A percentile compares a stretch with the other conserved stretches of the same genome.
phyloP scores from a whole-genome alignment of 306 rosid species.

The Castanospermum australe region DNA sequence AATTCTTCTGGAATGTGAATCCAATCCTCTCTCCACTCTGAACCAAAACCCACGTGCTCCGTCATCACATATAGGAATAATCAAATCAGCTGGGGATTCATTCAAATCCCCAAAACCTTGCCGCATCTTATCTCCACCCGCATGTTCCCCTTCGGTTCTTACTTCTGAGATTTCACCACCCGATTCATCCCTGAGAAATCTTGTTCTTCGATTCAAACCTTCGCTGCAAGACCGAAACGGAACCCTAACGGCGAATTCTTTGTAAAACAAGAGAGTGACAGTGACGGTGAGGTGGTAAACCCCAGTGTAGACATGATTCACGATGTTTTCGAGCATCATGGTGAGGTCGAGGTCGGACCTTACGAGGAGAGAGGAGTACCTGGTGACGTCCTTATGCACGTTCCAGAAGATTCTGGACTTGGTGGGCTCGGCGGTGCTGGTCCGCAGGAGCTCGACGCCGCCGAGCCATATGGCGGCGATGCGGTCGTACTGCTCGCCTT shows the following conservation, averaged over 20 bases:
- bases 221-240: slow-evolving; percentile 18
- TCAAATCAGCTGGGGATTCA: slow-evolving; percentile 68
- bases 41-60: slow-evolving; percentile 77
- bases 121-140: neutral
- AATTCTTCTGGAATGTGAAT: slow-evolving; percentile 28
- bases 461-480: slow-evolving; percentile 76
- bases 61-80: slow-evolving; percentile 62
- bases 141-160: neutral
- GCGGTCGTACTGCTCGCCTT: slow-evolving; percentile 82
- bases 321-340: slow-evolving; percentile 77
- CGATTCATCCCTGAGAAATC: slow-evolving; percentile 26
- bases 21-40: slow-evolving; percentile 48
- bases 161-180: neutral
- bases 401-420: slow-evolving; percentile 62
- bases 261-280: slow-evolving; percentile 48
- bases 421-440: slow-evolving; percentile 80
- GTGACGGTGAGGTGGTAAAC: slow-evolving; percentile 60
- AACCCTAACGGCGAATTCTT: neutral
- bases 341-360: slow-evolving; percentile 47
- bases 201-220: neutral
- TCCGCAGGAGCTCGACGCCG: slow-evolving; percentile 76
- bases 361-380: slow-evolving; percentile 55
- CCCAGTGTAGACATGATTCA: slow-evolving; percentile 60
- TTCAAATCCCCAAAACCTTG: neutral
- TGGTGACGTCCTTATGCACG: slow-evolving; percentile 69